A percentile compares a stretch with the other conserved stretches of the same genome.
phyloP scores from a whole-genome alignment of 495 filamentous ascomycete species.

The Margaritispora aquatica region DNA sequence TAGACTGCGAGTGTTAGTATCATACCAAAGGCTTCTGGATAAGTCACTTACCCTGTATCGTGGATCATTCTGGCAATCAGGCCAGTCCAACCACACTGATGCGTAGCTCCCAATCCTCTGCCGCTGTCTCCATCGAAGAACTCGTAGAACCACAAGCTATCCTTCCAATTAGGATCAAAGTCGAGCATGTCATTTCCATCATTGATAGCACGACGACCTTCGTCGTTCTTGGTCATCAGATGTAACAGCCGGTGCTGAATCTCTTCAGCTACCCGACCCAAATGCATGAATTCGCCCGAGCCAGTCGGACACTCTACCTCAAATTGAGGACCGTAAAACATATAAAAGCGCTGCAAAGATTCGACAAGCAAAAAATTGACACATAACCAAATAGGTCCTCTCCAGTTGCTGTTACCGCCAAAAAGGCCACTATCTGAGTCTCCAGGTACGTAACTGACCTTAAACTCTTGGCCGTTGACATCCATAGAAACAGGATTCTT shows the following conservation, averaged over 20 bases:
- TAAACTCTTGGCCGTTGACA: constrained; percentile 86
- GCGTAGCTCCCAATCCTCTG: constrained; percentile 82
- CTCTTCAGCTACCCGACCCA: constrained; percentile 94
- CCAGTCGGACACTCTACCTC: constrained; percentile 91
- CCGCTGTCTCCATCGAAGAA: constrained; percentile 94
- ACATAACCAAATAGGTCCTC: constrained; percentile 88
- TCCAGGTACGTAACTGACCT: constrained; percentile 83
- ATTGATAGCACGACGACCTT: constrained; percentile 83
- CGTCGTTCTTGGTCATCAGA: constrained; percentile 73
- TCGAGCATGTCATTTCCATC: constrained; percentile 75
- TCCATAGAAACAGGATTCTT: constrained; percentile 91
- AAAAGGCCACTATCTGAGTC: constrained; percentile 93
- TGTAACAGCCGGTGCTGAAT: constrained; percentile 93
- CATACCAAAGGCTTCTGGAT: too few relatives aligned
- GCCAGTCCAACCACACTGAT: constrained; percentile 98
- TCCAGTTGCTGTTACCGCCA: constrained; percentile 97
- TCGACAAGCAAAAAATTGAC: constrained; percentile 95
- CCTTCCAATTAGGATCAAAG: constrained; percentile 86
- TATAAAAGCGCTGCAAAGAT: constrained; percentile 83
- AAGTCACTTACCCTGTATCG: constrained; percentile 68
- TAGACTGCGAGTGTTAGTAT: constrained; percentile 31
- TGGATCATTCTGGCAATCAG: constrained; percentile 95
- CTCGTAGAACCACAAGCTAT: constrained; percentile 93
- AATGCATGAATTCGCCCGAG: constrained; percentile 91
- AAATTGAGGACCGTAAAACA: constrained; percentile 86